phyloP scores from a whole-genome alignment of 2,329 filamentous ascomycete genomes.

The Diaporthe vaccinii region DNA sequence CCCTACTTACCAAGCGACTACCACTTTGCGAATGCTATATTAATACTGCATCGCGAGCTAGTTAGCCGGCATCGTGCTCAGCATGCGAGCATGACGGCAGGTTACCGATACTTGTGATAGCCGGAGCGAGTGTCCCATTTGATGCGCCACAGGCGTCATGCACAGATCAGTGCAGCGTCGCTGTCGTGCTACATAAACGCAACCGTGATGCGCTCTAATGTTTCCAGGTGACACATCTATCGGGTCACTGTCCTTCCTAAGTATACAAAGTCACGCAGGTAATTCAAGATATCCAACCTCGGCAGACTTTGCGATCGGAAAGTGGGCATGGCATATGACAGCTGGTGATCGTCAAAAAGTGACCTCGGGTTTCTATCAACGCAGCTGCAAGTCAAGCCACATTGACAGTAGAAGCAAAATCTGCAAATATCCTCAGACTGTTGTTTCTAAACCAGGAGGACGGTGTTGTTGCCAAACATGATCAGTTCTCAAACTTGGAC shows the following conservation, averaged over 20 bases:
- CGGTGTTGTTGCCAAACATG: no score
- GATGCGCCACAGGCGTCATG: neutral
- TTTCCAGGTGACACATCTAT: neutral
- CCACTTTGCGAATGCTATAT: fast-evolving
- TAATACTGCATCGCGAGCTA: no score
- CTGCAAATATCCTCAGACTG: fast-evolving
- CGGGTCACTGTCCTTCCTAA: neutral
- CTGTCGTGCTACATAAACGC: neutral
- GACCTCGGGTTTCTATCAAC: no score
- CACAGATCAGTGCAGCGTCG: neutral
- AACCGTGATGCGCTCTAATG: neutral
- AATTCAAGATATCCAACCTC: neutral
- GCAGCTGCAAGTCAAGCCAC: no score
- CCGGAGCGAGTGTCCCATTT: neutral
- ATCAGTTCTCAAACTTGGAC: no score
- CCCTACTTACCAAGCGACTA: neutral
- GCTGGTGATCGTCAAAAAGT: neutral
- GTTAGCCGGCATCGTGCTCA: neutral
- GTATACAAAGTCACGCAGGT: neutral
- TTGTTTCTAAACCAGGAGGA: no score
- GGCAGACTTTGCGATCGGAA: neutral
- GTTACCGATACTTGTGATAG: neutral
- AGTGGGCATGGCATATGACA: neutral
- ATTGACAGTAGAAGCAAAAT: no score
- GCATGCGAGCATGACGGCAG: neutral